A percentile compares a stretch with the other conserved stretches of the same genome.
These are phyloP conservation scores for Ganoderma multipileum DNA, from an alignment of 1,284 basidiomycete species.

Conservation along the genomic window DNA sequence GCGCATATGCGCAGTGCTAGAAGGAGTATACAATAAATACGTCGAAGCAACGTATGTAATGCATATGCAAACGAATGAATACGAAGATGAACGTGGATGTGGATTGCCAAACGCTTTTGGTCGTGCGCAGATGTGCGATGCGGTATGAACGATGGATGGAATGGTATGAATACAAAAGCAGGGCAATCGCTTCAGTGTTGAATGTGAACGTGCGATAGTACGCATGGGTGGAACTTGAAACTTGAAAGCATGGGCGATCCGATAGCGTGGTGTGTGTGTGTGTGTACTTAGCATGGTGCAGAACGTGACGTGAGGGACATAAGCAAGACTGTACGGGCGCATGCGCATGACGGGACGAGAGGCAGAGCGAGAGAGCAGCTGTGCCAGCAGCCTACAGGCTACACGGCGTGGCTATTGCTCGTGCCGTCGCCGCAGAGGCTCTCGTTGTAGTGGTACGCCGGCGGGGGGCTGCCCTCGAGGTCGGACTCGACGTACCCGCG, in stretches of 20 bases:
- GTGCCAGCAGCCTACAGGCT: no score
- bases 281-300: conserved; percentile 16
- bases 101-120: neutral
- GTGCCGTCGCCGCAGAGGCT: conserved; percentile 28
- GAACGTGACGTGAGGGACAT: conserved; percentile 16
- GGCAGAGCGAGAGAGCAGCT: neutral
- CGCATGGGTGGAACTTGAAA: conserved; percentile 20
- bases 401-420: conserved; percentile 1
- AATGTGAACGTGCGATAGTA: conserved; percentile 20
- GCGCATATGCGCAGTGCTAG: neutral
- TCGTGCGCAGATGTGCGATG: neutral
- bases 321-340: neutral
- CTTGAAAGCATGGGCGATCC: conserved; percentile 20
- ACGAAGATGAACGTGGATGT: neutral
- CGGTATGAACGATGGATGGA: neutral
- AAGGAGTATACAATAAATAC: conserved; percentile 7
- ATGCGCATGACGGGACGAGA: neutral
- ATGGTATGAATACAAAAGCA: conserved; percentile 9
- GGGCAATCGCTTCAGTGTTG: neutral
- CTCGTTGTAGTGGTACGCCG: conserved; percentile 34
- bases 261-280: conserved; percentile 18
- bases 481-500: conserved; percentile 39
- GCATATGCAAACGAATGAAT: neutral
- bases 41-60: neutral
- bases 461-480: conserved; percentile 35